Evolutionary conservation across 2,329 filamentous ascomycete species (phyloP), one percentile per base, ranked within the genome.

Genomic region (Periconia digitata): DNA sequence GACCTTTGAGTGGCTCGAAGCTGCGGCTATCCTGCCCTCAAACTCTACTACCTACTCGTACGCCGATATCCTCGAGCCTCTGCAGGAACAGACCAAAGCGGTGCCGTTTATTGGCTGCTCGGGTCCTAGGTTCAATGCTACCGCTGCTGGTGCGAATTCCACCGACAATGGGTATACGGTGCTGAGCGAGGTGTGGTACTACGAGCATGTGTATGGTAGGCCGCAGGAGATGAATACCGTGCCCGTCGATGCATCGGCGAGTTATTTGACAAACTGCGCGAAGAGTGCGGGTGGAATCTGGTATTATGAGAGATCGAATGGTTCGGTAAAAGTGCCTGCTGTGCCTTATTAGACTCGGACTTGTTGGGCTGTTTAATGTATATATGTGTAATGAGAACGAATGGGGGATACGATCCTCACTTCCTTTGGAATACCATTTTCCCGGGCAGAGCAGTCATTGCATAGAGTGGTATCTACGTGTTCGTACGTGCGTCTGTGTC

Each of bases 101-200:
- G 50, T 78, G 15, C 84, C 83, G 6, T 86, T 83, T 61, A 62
- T 87, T 46, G 84, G 83, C 5, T 87, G 84, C 72, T 72, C 74
- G 0, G 85, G 84, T 0, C 79, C 82, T 8, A 64, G 74, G 18
- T 87, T 78, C 67, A 87, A 86, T 63, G 72, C 78, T 54, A 87
- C 84, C 13, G 75, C 64, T 17, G 80, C 78, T 7, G 84, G 85
- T 2, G 74, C 69, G 50, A 78, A 79, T 17, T 78, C 76, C 2
- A 59, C 61, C 2, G 84, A 87, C 58, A 78, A 73, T 47, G 84
- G 85, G 1, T 71, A 72, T 53, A 86, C 83, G 1, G 73, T 78
- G 24, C 56, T 87, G 40, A 78, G 66, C 49, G 85, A 88, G 74
- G 75, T 85, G 12, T 87, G 84, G 83, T 87, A 87, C 62, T 86